phyloP scores from a whole-genome alignment of 768 basidiomycete species.

The Cyathus striatus region DNA sequence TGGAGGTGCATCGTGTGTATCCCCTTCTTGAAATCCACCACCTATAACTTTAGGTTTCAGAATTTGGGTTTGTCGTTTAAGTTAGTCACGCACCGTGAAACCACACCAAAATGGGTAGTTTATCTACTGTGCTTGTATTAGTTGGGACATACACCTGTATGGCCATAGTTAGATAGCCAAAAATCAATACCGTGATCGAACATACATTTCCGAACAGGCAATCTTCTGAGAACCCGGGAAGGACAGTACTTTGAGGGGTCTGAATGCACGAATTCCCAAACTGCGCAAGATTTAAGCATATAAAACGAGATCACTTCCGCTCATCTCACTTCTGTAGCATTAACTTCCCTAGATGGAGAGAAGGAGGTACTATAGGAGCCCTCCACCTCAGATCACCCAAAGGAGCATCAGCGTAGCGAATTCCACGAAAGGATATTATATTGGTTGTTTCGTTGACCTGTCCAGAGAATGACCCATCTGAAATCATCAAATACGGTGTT shows the following conservation, averaged over 20 bases:
- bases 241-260: slow-evolving; percentile 20
- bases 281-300: slow-evolving; percentile 12
- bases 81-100: slow-evolving; percentile 40
- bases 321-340: slow-evolving; percentile 25
- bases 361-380: slow-evolving; percentile 32
- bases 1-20: slow-evolving; percentile 23
- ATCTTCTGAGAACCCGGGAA: slow-evolving; percentile 30
- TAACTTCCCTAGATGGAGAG: slow-evolving; percentile 27
- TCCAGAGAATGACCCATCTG: slow-evolving; percentile 35
- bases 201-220: slow-evolving; percentile 38
- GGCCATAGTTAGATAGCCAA: neutral
- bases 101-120: slow-evolving; percentile 34
- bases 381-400: slow-evolving; percentile 34
- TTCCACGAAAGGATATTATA: slow-evolving; percentile 31
- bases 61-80: no score
- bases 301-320: neutral
- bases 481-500: slow-evolving; percentile 5
- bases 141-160: slow-evolving; percentile 29
- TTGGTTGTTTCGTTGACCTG: slow-evolving; percentile 19
- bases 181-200: neutral
- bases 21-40: slow-evolving; percentile 35
- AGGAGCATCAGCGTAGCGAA: slow-evolving; percentile 40
- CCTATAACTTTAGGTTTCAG: slow-evolving; percentile 22
- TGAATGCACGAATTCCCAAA: slow-evolving; percentile 28
- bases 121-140: slow-evolving; percentile 11